These are phyloP conservation scores for Hylodesmum podocarpum DNA, from an alignment of 306 rosid species.

Conservation along the genomic window DNA sequence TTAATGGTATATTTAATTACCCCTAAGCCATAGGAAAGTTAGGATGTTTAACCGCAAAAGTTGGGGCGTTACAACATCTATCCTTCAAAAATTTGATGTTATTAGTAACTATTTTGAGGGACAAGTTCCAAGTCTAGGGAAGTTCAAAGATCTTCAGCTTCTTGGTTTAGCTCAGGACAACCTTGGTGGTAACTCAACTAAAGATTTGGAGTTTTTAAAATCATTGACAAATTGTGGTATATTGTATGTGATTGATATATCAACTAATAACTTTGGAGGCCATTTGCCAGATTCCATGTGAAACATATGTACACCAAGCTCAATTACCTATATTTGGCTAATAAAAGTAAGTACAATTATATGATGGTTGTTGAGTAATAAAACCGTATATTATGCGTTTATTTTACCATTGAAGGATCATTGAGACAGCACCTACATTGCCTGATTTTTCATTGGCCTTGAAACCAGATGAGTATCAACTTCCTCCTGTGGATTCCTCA, in stretches of 20 bases:
- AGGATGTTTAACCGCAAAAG: too few relatives aligned
- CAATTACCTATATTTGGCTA: neutral
- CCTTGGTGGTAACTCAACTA: slow-evolving; percentile 31
- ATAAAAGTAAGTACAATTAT: too few relatives aligned
- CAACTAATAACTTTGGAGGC: neutral
- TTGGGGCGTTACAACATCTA: neutral
- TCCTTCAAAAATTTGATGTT: neutral
- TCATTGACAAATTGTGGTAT: slow-evolving; percentile 11
- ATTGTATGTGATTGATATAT: neutral
- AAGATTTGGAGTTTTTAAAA: slow-evolving; percentile 33
- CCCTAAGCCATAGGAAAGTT: too few relatives aligned
- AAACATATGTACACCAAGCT: neutral
- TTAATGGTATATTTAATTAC: too few relatives aligned
- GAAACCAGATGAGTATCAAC: too few relatives aligned
- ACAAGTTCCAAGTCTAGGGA: neutral
- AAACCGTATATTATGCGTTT: too few relatives aligned
- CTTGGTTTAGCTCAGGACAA: neutral
- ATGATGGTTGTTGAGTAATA: too few relatives aligned
- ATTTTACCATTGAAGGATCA: too few relatives aligned
- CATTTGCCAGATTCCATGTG: neutral
- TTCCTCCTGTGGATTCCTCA: too few relatives aligned
- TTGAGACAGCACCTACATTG: too few relatives aligned
- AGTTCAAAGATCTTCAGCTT: neutral
- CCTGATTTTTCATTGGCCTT: too few relatives aligned
- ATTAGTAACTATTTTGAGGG: neutral